Evolutionary conservation across 306 rosid genomes (phyloP).

Genomic region (Arachis stenosperma): DNA sequence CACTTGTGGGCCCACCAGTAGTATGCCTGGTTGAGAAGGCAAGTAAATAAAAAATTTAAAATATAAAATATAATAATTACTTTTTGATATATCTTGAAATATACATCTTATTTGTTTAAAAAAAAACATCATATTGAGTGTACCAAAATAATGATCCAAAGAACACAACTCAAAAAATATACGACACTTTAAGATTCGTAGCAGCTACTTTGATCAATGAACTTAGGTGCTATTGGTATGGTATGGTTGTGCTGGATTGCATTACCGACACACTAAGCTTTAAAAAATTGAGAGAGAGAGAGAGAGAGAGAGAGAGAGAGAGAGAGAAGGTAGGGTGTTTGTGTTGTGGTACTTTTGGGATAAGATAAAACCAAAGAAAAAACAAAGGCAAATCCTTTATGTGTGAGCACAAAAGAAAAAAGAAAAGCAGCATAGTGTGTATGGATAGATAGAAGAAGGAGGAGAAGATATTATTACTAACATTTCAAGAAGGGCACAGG

Average conservation of each 20-base stretch:
- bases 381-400: conserved; percentile 22
- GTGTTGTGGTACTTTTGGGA: conserved; percentile 1
- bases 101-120: background rate
- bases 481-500: conserved; percentile 1
- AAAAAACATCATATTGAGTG: background rate
- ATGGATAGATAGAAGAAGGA: background rate
- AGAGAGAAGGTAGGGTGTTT: background rate
- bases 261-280: conserved; percentile 43
- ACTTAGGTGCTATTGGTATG: conserved; percentile 23
- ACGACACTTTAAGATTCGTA: conserved; percentile 15
- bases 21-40: background rate
- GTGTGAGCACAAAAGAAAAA: background rate
- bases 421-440: conserved; percentile 22
- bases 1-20: background rate
- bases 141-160: background rate
- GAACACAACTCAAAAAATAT: background rate
- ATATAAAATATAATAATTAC: too few relatives aligned
- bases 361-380: conserved; percentile 11
- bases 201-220: conserved; percentile 32
- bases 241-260: conserved; percentile 16
- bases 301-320: too few relatives aligned
- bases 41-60: background rate
- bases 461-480: too few relatives aligned
- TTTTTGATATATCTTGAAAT: too few relatives aligned
- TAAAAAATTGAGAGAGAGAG: background rate